A percentile compares a stretch with the other conserved stretches of the same genome.
These are phyloP conservation scores for Fomitopsis pulvina DNA, from an alignment of 768 basidiomycete genomes.

Conservation along the genomic window DNA sequence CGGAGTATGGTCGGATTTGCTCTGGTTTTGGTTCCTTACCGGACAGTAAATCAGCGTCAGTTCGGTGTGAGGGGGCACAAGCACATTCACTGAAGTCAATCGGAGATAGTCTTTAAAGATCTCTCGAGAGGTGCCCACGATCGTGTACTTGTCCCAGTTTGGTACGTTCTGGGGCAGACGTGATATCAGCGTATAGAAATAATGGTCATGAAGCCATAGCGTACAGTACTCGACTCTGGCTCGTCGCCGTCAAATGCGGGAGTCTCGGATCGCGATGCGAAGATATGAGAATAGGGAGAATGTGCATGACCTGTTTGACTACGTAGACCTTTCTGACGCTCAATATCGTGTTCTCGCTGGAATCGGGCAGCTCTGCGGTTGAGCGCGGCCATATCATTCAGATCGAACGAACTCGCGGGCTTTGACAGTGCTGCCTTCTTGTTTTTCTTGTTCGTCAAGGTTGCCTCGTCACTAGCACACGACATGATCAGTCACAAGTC, in stretches of 20 bases:
- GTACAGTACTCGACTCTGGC: conserved; percentile 66
- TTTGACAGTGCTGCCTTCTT: conserved; percentile 36
- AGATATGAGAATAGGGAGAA: conserved; percentile 29
- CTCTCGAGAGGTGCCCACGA: conserved; percentile 85
- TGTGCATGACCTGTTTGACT: conserved; percentile 6
- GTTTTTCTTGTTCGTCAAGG: conserved; percentile 44
- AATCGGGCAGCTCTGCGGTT: conserved; percentile 83
- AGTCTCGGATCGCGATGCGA: conserved; percentile 33
- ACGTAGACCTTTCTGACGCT: conserved; percentile 54
- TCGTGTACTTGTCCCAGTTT: conserved; percentile 94
- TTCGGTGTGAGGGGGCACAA: not conserved
- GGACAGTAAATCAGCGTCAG: not conserved
- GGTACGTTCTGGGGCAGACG: conserved; percentile 69
- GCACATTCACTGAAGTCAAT: conserved; percentile 70
- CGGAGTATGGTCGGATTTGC: conserved; percentile 81
- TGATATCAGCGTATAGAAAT: too few species aligned
- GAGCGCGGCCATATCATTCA: conserved; percentile 62
- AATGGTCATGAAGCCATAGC: conserved; percentile 28
- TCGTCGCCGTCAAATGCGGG: conserved; percentile 41
- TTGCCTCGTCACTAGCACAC: conserved; percentile 36
- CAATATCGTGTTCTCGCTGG: conserved; percentile 83
- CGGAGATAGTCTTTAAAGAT: conserved; percentile 96
- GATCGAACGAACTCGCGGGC: conserved; percentile 39
- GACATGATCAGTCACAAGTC: too few species aligned
- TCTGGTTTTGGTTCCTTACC: conserved; percentile 88